A percentile compares a stretch with the other conserved stretches of the same genome.
Conservation (phyloP, 257 asterid genomes). For the Solanum sparsipilum region DNA sequence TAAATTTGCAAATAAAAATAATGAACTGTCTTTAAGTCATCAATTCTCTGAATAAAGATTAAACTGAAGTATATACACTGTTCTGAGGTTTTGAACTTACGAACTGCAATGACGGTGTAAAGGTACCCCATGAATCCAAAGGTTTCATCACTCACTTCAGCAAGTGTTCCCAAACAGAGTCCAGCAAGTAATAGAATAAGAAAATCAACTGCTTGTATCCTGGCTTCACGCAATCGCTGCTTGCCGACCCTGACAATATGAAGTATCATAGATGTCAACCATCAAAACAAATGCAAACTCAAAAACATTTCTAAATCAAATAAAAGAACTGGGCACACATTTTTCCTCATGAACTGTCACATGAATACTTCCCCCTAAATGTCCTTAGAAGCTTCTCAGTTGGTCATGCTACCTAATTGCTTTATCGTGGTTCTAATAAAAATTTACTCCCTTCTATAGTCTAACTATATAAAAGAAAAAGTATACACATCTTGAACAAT, state of each 20-base stretch:
- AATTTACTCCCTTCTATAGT: neutral
- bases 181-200: constrained; percentile 83
- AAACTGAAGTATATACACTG: neutral
- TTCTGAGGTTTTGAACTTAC: constrained; percentile 37
- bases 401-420: neutral
- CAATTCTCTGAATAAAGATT: neutral
- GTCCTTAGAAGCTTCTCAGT: neutral
- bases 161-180: constrained; percentile 80
- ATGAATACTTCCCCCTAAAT: neutral
- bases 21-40: neutral
- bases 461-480: neutral
- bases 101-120: constrained; percentile 92
- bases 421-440: neutral
- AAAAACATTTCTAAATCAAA: neutral
- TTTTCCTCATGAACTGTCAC: neutral
- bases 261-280: neutral
- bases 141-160: constrained; percentile 90
- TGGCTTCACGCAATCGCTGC: constrained; percentile 84
- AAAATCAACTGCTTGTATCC: constrained; percentile 73
- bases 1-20: neutral
- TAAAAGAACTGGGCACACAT: neutral
- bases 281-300: neutral
- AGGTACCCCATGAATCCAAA: constrained; percentile 81
- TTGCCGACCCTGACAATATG: constrained; percentile 46
- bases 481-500: neutral